Evolutionary conservation across 306 rosid genomes (phyloP).

Genomic region (Prunus mume): DNA sequence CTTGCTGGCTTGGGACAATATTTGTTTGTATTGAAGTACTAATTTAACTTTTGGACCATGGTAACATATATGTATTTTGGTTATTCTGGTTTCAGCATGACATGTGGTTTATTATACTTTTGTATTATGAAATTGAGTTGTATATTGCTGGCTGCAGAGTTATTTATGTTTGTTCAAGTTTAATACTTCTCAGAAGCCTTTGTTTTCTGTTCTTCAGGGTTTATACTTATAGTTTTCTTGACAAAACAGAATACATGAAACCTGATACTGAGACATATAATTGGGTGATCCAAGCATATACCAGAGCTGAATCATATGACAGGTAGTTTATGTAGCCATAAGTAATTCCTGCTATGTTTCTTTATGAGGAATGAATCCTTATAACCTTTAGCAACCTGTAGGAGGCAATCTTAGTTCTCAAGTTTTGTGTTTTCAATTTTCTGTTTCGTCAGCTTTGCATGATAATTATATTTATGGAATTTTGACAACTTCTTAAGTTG

Average conservation of each 20-base stretch:
- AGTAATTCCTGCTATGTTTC: background rate
- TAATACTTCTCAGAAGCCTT: conserved; percentile 1
- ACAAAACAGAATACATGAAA: conserved; percentile 70
- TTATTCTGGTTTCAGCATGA: background rate
- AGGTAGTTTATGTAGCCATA: conserved; percentile 49
- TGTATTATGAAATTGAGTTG: background rate
- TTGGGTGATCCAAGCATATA: conserved; percentile 98
- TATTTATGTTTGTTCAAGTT: background rate
- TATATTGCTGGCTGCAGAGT: background rate
- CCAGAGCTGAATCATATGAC: conserved; percentile 97
- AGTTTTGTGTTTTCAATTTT: background rate
- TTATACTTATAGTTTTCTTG: conserved; percentile 23
- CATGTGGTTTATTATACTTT: background rate
- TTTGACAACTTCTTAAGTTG: background rate
- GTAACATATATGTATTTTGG: background rate
- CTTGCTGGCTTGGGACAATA: background rate
- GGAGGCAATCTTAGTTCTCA: background rate
- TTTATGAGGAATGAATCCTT: background rate
- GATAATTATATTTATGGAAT: background rate
- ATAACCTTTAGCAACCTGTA: background rate
- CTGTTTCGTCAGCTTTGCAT: no score
- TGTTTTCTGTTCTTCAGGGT: conserved; percentile 26
- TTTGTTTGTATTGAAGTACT: background rate
- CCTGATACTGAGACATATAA: conserved; percentile 93
- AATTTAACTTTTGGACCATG: background rate